Base-by-base conservation (phyloP, 139 green algal genomes). In the Micractinium sp. region DNA sequence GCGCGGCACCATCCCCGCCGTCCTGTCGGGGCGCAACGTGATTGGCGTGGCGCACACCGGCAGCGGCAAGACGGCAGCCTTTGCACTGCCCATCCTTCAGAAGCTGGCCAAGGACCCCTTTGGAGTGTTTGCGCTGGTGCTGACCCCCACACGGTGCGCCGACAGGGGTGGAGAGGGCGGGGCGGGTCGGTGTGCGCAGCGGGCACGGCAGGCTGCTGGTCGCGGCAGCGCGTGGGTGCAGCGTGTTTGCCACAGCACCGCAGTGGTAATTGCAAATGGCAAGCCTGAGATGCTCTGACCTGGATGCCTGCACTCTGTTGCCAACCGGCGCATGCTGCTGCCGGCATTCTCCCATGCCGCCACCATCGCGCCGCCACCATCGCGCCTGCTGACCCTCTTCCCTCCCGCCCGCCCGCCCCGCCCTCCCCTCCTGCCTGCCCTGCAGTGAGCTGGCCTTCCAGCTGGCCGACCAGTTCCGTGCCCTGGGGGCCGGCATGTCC, bases 71-170 rank as follows among this genome's bases (percentile, higher is more conserved):
- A 99, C 98, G 19, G 98, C 98, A 15, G 97, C 97, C 0, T 99
- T 99, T 88, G 97, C 97, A n/a, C 91, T 99, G 67, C 98, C 97
- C n/a, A 98, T 99, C 53, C 94, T 99, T 33, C 97, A 98, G 83
- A 88, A 82, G 69, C 95, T 99, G 63, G 94, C 96, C 12, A 87
- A 94, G 39, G 96, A 99, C 77, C 98, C 97, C 0, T 99, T 95
- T 80, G 98, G 98, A 31, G 95, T 99, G 2, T 99, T 96, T 89
- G 95, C 95, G 0, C 89, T 99, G 3, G 95, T 99, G 12, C 94
- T 99, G 0, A 98, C 96, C 1, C 98, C 98, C 56, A 99, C 98
- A 7, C 94, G 96, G 95, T 96, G 73, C 61, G 75, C 3, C 74
- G 31, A 47, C 31, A 12, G 74, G 3, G 33, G 31, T 4, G 3